Base-by-base conservation (phyloP, 495 filamentous ascomycete genomes). In the Aspergillus olivimuriae region DNA sequence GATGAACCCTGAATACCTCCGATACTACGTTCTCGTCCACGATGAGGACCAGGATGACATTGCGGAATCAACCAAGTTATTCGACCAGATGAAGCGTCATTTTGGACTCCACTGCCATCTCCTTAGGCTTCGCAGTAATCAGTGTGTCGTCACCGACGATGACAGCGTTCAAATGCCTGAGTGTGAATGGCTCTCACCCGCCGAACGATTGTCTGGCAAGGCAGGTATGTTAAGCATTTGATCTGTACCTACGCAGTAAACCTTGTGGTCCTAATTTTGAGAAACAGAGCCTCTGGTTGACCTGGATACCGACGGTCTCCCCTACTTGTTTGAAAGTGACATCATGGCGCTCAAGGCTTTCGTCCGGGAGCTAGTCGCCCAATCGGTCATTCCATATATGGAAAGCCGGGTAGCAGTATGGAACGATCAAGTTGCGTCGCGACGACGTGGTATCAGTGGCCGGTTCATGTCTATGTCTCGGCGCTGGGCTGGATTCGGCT, bases 361-460 rank as follows among this genome's bases (percentile, higher is more conserved):
- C 52, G 76, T 96, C 38, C 83, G 92, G 5, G 94, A 96, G 60
- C 85, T 98, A 70, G 84, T 92, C 11, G 89, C 84, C 7, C 90
- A 96, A 55, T 94, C 88, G 2, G 75, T 98, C 10, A 75, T 98
- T 22, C 92, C 92, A 0, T 87, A 83, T 42, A 97, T 98, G 94
- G 92, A 98, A 63, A 85, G 89, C 37, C 77, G 82, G 51, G 75
- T 91, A 7, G 82, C 89, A 18, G 76, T 86, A 3, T 98, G 92
- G 92, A 98, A 98, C 57, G 92, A 98, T 55, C 90, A 96, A 65
- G 83, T 97, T 6, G 89, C 88, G n/a, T 94, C 94, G 11, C 73
- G 85, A 35, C 72, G 92, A 32, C 80, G 87, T 41, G 94, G 94
- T 23, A 72, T 98, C 43, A 83, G 82, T 47, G 92, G 92, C 11